phyloP scores from a whole-genome alignment of 208 protist genomes.

The Crithidia acanthocephali region DNA sequence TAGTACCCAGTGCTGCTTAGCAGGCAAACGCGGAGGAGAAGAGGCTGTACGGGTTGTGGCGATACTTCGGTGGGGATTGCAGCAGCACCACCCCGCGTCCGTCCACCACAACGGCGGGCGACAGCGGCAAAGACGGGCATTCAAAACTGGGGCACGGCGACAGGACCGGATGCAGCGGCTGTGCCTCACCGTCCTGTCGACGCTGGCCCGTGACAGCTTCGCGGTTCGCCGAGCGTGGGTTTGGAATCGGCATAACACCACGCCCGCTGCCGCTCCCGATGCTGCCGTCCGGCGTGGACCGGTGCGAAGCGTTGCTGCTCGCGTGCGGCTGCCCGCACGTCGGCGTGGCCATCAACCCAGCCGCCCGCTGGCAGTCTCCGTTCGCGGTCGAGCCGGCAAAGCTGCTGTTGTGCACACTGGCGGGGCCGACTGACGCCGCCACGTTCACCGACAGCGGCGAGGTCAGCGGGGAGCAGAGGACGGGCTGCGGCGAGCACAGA shows the following conservation, averaged over 20 bases:
- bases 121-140: background rate
- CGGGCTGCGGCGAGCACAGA: background rate
- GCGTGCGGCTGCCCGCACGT: background rate
- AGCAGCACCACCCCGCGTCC: background rate
- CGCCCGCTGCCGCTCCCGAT: background rate
- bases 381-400: background rate
- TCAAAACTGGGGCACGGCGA: slow-evolving; percentile 10
- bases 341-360: background rate
- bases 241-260: background rate
- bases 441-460: background rate
- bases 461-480: slow-evolving; percentile 11
- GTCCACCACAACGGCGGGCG: background rate
- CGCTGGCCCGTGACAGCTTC: too few species aligned
- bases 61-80: slow-evolving; percentile 8
- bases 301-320: background rate
- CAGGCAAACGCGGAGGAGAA: background rate
- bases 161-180: background rate
- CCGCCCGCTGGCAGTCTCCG: background rate
- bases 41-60: slow-evolving; percentile 24
- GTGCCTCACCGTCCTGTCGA: background rate
- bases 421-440: background rate
- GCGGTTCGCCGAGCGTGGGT: slow-evolving; percentile 5
- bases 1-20: too few species aligned
- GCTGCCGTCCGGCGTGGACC: background rate
- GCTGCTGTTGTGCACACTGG: background rate